These are phyloP conservation scores for Copromyces sp. DNA, from an alignment of 495 filamentous ascomycete genomes.

Conservation along the genomic window DNA sequence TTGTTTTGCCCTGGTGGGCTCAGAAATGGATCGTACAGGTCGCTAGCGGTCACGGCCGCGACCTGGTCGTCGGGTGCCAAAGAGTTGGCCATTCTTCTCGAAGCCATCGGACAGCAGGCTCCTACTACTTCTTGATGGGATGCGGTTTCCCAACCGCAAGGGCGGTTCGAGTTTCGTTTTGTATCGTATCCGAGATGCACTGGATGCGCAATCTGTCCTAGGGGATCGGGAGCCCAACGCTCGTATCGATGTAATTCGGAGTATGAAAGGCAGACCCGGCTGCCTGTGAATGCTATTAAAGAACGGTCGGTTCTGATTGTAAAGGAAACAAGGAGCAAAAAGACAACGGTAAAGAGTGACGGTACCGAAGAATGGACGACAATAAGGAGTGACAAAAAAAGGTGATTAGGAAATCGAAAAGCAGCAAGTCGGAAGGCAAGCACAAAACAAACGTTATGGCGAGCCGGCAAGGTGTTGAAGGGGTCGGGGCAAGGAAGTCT, in stretches of 20 bases:
- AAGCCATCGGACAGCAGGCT: conserved; percentile 3
- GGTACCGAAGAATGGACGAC: background rate
- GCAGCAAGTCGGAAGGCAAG: background rate
- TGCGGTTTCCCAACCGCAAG: conserved; percentile 1
- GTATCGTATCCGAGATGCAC: conserved; percentile 1
- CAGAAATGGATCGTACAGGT: conserved; percentile 43
- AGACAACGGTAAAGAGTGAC: background rate
- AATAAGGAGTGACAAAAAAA: background rate
- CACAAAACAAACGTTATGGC: background rate
- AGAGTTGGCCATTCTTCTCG: conserved; percentile 22
- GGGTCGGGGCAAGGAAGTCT: background rate
- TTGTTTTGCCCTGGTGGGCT: conserved; percentile 38
- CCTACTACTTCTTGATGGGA: background rate
- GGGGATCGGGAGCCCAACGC: background rate
- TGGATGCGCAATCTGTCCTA: background rate
- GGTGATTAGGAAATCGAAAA: background rate
- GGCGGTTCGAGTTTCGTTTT: conserved; percentile 1
- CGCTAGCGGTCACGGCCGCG: conserved; percentile 16
- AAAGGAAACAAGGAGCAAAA: background rate
- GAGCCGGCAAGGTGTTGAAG: background rate
- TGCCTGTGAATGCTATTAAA: conserved; percentile 2
- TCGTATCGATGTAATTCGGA: background rate
- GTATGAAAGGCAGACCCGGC: conserved; percentile 7
- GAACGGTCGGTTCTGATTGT: background rate
- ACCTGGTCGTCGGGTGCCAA: conserved; percentile 21